Conservation (phyloP, 441 rosid genomes). For the Adansonia grandidieri region DNA sequence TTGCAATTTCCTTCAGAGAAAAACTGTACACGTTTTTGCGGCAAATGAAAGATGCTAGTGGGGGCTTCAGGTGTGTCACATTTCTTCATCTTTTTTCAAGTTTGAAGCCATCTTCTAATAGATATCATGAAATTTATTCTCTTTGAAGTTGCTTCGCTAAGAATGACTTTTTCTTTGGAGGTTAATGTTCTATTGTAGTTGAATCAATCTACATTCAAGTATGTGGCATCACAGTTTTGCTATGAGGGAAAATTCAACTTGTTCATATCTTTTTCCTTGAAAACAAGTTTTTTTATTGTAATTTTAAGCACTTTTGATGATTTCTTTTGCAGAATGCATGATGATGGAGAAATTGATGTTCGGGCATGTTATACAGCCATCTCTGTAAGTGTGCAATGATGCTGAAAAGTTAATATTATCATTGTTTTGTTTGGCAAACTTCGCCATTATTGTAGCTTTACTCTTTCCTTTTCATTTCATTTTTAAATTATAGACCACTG, state of each 20-base stretch:
- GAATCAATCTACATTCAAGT: neutral
- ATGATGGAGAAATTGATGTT: constrained; percentile 90
- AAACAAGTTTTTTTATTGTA: neutral
- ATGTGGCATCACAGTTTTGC: neutral
- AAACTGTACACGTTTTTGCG: constrained; percentile 55
- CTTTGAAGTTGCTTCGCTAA: constrained; percentile 16
- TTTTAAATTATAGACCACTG: neutral
- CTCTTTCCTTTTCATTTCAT: neutral
- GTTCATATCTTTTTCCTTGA: constrained; percentile 3
- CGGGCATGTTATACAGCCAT: constrained; percentile 94
- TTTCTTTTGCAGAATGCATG: constrained; percentile 80
- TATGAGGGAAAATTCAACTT: neutral
- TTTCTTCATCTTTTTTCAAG: constrained; percentile 1
- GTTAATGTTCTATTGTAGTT: constrained; percentile 1
- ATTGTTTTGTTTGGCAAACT: constrained; percentile 2
- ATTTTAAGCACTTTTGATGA: neutral
- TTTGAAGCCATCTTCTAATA: neutral
- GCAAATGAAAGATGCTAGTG: constrained; percentile 75
- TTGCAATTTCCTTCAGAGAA: constrained; percentile 51
- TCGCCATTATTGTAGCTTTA: neutral
- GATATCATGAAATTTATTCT: neutral
- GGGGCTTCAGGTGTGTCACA: constrained; percentile 77
- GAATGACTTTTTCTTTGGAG: constrained; percentile 5
- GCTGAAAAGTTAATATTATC: constrained; percentile 12
- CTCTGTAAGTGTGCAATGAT: constrained; percentile 55